Evolutionary conservation across 1,284 basidiomycete genomes (phyloP), one percentile per base, ranked within the genome.

Genomic region (Acaromyces ingoldii): DNA sequence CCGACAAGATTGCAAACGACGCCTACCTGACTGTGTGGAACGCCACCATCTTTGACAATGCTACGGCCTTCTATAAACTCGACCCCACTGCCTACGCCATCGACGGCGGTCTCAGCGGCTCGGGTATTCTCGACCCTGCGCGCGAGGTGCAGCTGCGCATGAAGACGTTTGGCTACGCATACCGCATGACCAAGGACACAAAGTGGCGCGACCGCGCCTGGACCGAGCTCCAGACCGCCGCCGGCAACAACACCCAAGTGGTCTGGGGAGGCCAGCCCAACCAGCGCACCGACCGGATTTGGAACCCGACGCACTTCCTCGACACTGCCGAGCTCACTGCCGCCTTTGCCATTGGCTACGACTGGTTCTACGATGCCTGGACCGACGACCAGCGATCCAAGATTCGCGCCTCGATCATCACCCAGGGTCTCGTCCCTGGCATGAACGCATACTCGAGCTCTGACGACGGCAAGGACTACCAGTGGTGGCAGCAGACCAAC

Each of bases 121-220:
- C 88, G 57, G 95, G 95, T 77, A 91, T 97, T 31, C 82, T 99
- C 49, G 95, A 99, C 75, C 84, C 86, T 62, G 85, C 91, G 25
- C 86, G 95, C 65, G 83, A 88, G 75, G 81, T 95, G 69, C 97
- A 98, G 78, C 81, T 85, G 78, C 82, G 89, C 56, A 80, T 97
- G 76, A 97, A 97, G 79, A 88, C 89, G 31, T 95, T 89, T 70
- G 84, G 85, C 1, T 99, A 97, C 73, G 91, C 82, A 22, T 97
- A 88, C 76, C 84, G 85, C 53, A 84, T 96, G 82, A 87, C 90
- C 46, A 89, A 90, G 61, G 86, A 97, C 76, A 89, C 87, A 24
- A 84, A 82, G 85, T 91, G 87, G 85, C 84, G 85, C 28, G 87
- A 95, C 72, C 83, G 91, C 53, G 81, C 86, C 17, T 96, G 85